A percentile compares a stretch with the other conserved stretches of the same genome.
phyloP scores from a whole-genome alignment of 2,329 filamentous ascomycete species.

The Aspergillus costaricaensis region DNA sequence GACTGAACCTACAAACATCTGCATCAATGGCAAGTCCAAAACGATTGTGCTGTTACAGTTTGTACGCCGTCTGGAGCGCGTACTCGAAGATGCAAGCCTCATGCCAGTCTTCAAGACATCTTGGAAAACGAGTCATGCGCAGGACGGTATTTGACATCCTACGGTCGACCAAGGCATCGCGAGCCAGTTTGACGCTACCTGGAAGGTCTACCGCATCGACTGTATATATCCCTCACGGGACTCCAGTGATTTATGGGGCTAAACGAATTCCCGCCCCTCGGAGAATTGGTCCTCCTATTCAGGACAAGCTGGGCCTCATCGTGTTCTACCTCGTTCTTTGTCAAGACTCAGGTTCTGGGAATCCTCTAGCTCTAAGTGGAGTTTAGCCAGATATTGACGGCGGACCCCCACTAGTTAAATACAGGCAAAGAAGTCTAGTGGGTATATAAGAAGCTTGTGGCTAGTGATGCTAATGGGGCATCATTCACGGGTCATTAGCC shows the following conservation, averaged over 20 bases:
- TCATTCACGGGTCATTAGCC: neutral
- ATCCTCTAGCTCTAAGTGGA: neutral
- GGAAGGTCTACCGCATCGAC: neutral
- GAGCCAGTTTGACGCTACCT: neutral
- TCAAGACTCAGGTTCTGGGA: neutral
- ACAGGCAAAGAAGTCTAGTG: neutral
- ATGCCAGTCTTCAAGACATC: neutral
- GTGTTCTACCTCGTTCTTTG: neutral
- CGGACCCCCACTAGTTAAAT: neutral
- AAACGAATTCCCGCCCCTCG: neutral
- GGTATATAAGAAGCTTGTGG: neutral
- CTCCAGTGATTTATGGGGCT: neutral
- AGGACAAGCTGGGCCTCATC: neutral
- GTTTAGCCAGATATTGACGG: neutral
- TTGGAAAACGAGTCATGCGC: neutral
- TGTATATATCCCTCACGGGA: neutral
- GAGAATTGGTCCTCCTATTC: neutral
- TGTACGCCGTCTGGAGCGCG: neutral
- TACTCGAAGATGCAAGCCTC: neutral
- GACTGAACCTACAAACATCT: conserved; percentile 29
- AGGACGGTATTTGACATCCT: no score
- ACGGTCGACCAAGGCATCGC: neutral
- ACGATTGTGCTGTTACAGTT: neutral
- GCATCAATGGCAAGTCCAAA: neutral
- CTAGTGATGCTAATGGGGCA: neutral